Conservation (phyloP, 345 rosid species). For the Aegle marmelos region DNA sequence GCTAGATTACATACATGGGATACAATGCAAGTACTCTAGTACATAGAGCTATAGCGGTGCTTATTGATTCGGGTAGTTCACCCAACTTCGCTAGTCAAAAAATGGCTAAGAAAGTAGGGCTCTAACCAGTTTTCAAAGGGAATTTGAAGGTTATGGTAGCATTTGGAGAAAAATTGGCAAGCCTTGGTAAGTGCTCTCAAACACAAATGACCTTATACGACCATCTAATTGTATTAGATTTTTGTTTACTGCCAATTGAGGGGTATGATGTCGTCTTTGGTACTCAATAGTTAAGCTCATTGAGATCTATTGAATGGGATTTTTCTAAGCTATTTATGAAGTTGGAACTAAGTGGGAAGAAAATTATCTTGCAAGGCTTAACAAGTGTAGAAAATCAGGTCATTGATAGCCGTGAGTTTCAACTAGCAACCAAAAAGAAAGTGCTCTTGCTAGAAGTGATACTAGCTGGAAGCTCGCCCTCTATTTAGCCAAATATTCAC, state of each 20-base stretch:
- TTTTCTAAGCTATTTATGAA: neutral
- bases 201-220: neutral
- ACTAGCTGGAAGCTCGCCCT: neutral
- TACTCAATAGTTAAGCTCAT: too few species aligned
- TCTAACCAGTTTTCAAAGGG: neutral
- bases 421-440: neutral
- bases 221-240: too few species aligned
- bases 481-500: too few species aligned
- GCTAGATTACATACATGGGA: neutral
- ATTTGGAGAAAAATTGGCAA: neutral
- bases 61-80: neutral
- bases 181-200: neutral
- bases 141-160: neutral
- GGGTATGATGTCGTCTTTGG: neutral
- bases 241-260: too few species aligned
- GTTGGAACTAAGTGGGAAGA: neutral
- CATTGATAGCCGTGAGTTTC: neutral
- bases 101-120: neutral
- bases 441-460: neutral
- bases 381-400: neutral
- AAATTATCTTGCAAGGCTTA: neutral
- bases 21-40: neutral
- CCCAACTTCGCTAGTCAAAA: neutral
- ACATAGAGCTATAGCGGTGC: neutral
- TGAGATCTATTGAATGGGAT: neutral